Evolutionary conservation across 495 filamentous ascomycete genomes (phyloP), one percentile per base, ranked within the genome.

Genomic region (Tuber aestivum): DNA sequence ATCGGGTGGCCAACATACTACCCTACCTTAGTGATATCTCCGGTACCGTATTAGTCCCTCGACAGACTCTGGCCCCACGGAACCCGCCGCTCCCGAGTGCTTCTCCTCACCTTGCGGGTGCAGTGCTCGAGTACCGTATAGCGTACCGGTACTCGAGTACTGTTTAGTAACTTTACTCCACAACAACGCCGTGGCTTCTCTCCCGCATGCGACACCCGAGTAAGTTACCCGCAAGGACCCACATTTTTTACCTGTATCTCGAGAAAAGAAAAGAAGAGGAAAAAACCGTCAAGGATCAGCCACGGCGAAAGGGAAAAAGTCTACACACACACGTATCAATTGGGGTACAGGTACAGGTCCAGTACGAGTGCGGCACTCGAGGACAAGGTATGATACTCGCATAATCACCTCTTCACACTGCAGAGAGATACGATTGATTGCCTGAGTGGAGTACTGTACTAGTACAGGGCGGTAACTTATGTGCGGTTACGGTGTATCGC

Each of bases 321-420:
- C 56, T 12, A 65, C 56, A 4, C 48, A 56, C n/a, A 56, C 7
- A 56, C 10, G 50, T 8, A 56, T 56, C n/a, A 2, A 48, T 21
- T 23, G 0, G 45, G 20, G 45, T 48, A 48, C 45, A 23, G 2
- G 45, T 48, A 48, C 38, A 40, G 7, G 38, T 40, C 7, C n/a
- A n/a, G n/a, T n/a, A n/a, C n/a, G n/a, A n/a, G n/a, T n/a, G n/a
- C n/a, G n/a, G n/a, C n/a, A n/a, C 38, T 40, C 38, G 38, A 44
- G 5, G 16, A 48, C 45, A 48, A 48, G 9, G 48, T 56, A 27
- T 40, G 38, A 40, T 40, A 44, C 56, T 27, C 56, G 20, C 56
- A 18, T 65, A 35, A 65, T 65, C 56, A 65, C 56, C 56, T 65
- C 56, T 65, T 35, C 27, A 35, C 56, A 65, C 56, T 65, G 56